Percentiles rank a stretch among this genome's conserved stretches.
Evolutionary conservation across 2,329 filamentous ascomycete genomes (phyloP).

Genomic region (Curvularia spicifera): DNA sequence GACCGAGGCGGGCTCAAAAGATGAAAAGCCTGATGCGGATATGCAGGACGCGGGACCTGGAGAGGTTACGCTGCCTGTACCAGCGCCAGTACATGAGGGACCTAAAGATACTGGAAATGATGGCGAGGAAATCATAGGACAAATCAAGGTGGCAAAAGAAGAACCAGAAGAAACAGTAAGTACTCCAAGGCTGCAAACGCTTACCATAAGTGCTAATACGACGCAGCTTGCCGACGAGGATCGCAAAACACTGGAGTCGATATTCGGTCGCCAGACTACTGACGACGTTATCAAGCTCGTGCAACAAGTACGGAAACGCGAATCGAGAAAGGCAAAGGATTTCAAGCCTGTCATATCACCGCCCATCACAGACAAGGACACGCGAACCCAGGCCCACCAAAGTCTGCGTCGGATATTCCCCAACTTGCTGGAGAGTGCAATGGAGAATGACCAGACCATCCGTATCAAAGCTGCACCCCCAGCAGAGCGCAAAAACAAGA

Average conservation of each 20-base stretch:
- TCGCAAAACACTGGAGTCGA: conserved; percentile 45
- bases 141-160: conserved; percentile 12
- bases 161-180: conserved; percentile 26
- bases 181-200: background rate
- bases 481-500: conserved; percentile 45
- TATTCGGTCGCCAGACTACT: conserved; percentile 61
- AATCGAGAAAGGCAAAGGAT: conserved; percentile 62
- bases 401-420: conserved; percentile 78
- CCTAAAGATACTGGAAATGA: conserved; percentile 18
- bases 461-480: conserved; percentile 59
- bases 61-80: conserved; percentile 23
- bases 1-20: conserved; percentile 27
- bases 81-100: background rate
- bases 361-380: conserved; percentile 65
- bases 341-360: conserved; percentile 61
- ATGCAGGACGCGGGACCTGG: conserved; percentile 23
- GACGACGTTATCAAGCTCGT: conserved; percentile 63
- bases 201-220: conserved; percentile 15
- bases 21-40: conserved; percentile 29
- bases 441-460: conserved; percentile 72
- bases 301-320: conserved; percentile 59
- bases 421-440: conserved; percentile 78
- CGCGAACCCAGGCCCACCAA: conserved; percentile 68
- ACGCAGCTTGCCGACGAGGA: conserved; percentile 49
- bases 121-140: conserved; percentile 1